These are phyloP conservation scores for Vaccinium darrowii DNA, from an alignment of 148 eudicot species.

Conservation along the genomic window DNA sequence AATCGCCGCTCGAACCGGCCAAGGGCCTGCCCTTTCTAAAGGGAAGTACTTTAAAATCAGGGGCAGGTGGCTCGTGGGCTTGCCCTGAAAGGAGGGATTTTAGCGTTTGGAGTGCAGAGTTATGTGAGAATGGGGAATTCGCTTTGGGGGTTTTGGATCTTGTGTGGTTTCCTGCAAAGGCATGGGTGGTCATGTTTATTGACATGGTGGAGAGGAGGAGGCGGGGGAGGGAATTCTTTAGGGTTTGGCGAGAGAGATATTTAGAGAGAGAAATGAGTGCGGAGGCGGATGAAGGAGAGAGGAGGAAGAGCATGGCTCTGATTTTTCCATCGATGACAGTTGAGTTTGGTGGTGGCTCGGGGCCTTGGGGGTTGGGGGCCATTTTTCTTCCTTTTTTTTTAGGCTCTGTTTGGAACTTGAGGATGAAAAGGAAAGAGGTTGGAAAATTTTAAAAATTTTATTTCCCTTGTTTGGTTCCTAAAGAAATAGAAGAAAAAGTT, in stretches of 20 bases:
- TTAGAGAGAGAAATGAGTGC: slow-evolving; percentile 32
- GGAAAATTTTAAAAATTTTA: too few species aligned
- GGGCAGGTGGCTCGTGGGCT: slow-evolving; percentile 43
- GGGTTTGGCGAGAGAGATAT: slow-evolving; percentile 23
- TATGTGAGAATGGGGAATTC: slow-evolving; percentile 53
- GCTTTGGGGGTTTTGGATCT: slow-evolving; percentile 63
- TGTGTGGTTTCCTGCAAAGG: slow-evolving; percentile 78
- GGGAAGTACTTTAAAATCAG: slow-evolving; percentile 64
- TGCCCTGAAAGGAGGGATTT: slow-evolving; percentile 39
- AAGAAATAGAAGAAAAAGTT: too few species aligned
- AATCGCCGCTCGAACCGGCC: slow-evolving; percentile 40
- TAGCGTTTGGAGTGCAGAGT: slow-evolving; percentile 58
- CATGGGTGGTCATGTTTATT: slow-evolving; percentile 49
- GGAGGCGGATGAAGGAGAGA: slow-evolving; percentile 20
- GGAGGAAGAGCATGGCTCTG: slow-evolving; percentile 35
- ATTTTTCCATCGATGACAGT: slow-evolving; percentile 17
- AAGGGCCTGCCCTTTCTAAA: slow-evolving; percentile 83
- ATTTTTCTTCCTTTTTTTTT: too few species aligned
- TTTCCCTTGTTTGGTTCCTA: too few species aligned
- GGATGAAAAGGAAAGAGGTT: too few species aligned
- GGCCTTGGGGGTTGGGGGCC: too few species aligned
- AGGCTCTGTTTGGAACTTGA: too few species aligned
- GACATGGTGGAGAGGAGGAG: slow-evolving; percentile 43
- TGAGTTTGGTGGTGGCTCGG: slow-evolving; percentile 1
- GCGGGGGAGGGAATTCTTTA: slow-evolving; percentile 15